These are phyloP conservation scores for Cyclanthera cordifolia DNA, from an alignment of 306 rosid species.

Conservation along the genomic window DNA sequence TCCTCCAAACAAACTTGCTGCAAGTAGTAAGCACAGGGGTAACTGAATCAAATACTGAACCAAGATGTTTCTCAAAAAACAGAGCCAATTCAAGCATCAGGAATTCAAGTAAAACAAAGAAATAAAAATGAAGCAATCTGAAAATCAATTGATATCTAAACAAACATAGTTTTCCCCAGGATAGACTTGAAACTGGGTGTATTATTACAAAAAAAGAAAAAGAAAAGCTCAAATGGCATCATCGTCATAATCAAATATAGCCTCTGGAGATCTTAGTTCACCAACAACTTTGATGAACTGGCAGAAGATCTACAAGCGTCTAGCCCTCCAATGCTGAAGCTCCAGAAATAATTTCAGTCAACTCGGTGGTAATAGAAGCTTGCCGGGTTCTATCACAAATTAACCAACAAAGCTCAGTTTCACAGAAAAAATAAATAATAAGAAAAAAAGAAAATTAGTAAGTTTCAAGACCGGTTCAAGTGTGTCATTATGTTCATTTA, in stretches of 20 bases:
- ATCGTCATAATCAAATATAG: constrained; percentile 27
- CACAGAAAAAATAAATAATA: background rate
- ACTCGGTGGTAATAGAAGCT: constrained; percentile 94
- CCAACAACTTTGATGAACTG: constrained; percentile 22
- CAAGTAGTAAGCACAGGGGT: background rate
- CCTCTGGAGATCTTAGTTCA: constrained; percentile 32
- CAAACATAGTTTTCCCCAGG: constrained; percentile 25
- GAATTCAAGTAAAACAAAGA: background rate
- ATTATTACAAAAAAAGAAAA: constrained; percentile 42
- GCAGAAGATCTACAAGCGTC: constrained; percentile 18
- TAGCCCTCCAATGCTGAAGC: constrained; percentile 79
- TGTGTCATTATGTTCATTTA: background rate
- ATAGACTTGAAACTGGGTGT: constrained; percentile 19
- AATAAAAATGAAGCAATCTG: constrained; percentile 17
- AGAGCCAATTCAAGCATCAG: constrained; percentile 3
- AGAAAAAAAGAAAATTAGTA: background rate
- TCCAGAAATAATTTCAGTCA: constrained; percentile 98
- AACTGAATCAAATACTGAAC: background rate
- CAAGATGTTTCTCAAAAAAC: background rate
- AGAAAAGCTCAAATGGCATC: constrained; percentile 24
- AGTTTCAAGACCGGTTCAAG: background rate
- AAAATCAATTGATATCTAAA: constrained; percentile 13
- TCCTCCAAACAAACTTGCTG: background rate
- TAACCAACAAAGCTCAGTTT: constrained; percentile 23
- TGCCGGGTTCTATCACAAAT: constrained; percentile 75